Percentiles rank a stretch among this genome's conserved stretches.
phyloP scores from a whole-genome alignment of 2,329 filamentous ascomycete genomes.

The Ophiosphaerella narmari region DNA sequence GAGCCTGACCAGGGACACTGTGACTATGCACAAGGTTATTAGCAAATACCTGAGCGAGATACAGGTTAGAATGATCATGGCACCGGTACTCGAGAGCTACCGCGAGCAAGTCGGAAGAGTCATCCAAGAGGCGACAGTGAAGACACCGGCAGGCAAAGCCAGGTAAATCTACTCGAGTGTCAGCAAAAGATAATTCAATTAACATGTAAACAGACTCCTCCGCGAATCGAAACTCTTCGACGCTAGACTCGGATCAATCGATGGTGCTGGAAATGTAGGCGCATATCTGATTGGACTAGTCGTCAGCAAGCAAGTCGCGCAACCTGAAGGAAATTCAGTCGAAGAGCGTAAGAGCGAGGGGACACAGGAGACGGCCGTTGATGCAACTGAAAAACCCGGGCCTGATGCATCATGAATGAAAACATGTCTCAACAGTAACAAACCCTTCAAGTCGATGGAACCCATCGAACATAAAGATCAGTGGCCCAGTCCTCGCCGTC shows the following conservation, averaged over 20 bases:
- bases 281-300: slow-evolving; percentile 69
- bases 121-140: slow-evolving; percentile 67
- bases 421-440: neutral
- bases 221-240: slow-evolving; percentile 76
- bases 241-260: slow-evolving; percentile 72
- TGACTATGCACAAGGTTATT: slow-evolving; percentile 80
- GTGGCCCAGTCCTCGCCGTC: too few species aligned
- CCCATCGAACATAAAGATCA: neutral
- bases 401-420: slow-evolving; percentile 3
- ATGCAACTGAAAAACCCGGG: neutral
- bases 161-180: slow-evolving; percentile 59
- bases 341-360: slow-evolving; percentile 7
- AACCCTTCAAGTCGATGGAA: neutral
- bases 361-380: slow-evolving; percentile 1
- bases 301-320: slow-evolving; percentile 57
- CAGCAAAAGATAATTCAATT: neutral
- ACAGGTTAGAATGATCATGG: slow-evolving; percentile 81
- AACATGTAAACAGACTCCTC: slow-evolving; percentile 64
- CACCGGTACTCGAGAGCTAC: slow-evolving; percentile 81
- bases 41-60: slow-evolving; percentile 79
- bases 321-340: slow-evolving; percentile 7
- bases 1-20: slow-evolving; percentile 82
- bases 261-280: slow-evolving; percentile 77
- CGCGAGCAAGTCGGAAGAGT: slow-evolving; percentile 76
- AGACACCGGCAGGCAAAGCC: slow-evolving; percentile 69